Conservation (phyloP, 257 asterid species). For the Anisodus tanguticus region DNA sequence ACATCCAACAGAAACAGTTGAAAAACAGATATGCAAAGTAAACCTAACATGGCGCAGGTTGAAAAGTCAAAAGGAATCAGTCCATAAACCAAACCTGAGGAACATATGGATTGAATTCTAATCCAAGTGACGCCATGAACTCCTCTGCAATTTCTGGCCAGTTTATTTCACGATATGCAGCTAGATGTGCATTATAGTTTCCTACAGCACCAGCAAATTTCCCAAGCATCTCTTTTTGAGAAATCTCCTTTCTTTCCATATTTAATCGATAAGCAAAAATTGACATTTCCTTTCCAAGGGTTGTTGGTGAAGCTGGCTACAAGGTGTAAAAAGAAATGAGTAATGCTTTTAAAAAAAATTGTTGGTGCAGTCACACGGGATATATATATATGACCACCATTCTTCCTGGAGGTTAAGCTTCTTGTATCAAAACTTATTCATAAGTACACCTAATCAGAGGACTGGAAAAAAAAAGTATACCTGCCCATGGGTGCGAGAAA, state of each 20-base stretch:
- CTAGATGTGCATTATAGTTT: constrained; percentile 58
- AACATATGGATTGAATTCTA: constrained; percentile 56
- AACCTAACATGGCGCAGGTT: background rate
- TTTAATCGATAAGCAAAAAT: constrained; percentile 51
- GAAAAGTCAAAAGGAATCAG: background rate
- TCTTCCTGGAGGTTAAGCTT: background rate
- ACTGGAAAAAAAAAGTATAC: constrained; percentile 26
- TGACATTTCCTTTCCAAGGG: constrained; percentile 65
- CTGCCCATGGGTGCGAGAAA: constrained; percentile 68
- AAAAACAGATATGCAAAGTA: background rate
- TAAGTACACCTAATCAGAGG: background rate
- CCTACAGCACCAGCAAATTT: constrained; percentile 67
- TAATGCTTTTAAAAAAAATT: background rate
- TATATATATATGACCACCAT: background rate
- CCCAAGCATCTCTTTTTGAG: constrained; percentile 48
- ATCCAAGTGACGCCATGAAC: constrained; percentile 52
- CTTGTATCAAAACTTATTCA: background rate
- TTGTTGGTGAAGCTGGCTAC: constrained; percentile 64
- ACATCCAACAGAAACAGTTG: background rate
- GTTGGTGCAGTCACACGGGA: background rate
- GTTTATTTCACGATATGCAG: constrained; percentile 53
- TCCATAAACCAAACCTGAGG: constrained; percentile 46
- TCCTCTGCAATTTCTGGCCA: constrained; percentile 55
- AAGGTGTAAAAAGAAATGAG: constrained; percentile 26
- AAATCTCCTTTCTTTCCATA: constrained; percentile 41